Evolutionary conservation across 2,329 filamentous ascomycete species (phyloP).

Genomic region (Ramularia collo-cygni): DNA sequence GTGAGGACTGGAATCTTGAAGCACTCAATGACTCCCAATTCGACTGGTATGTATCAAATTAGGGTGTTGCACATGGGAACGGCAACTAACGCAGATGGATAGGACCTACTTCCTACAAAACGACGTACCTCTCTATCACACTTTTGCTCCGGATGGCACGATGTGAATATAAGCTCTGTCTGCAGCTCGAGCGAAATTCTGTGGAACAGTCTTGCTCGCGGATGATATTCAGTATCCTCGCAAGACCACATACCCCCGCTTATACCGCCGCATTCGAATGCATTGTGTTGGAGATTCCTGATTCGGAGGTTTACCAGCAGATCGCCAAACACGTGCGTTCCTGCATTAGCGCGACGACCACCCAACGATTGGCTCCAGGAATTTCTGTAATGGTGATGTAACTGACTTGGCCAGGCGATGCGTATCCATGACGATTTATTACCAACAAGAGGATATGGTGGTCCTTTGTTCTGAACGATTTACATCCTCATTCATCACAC

Average conservation of each 20-base stretch:
- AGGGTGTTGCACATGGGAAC: background rate
- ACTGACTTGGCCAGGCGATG: background rate
- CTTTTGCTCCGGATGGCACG: slow-evolving; percentile 28
- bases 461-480: no score
- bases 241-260: no score
- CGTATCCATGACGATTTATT: background rate
- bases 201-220: no score
- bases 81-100: background rate
- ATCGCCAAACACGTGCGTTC: background rate
- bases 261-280: no score
- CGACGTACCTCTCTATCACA: slow-evolving; percentile 28
- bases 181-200: no score
- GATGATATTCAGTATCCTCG: no score
- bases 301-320: background rate
- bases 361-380: background rate
- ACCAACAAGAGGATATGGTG: no score
- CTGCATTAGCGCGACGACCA: background rate
- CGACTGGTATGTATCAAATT: slow-evolving; percentile 22
- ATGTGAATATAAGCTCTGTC: no score
- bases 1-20: slow-evolving; percentile 30
- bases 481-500: no score
- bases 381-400: slow-evolving; percentile 3
- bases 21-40: slow-evolving; percentile 27
- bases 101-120: slow-evolving; percentile 24
- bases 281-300: no score